phyloP scores from a whole-genome alignment of 108 stramenopile species.

The Conticribra guillardii region DNA sequence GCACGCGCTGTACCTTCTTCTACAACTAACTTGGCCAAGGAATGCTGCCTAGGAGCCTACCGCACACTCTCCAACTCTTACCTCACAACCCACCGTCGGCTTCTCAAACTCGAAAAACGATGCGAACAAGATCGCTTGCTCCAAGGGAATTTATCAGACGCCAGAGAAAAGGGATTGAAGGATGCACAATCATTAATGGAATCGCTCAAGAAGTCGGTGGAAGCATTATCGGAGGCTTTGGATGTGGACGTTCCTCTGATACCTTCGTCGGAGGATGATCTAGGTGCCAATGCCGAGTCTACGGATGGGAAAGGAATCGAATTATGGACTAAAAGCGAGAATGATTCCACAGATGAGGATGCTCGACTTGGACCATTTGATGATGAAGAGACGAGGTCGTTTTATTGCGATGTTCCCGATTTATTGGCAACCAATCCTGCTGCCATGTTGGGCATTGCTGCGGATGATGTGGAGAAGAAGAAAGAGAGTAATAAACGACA shows the following conservation, averaged over 20 bases:
- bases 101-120: slow-evolving; percentile 83
- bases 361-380: slow-evolving; percentile 85
- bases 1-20: slow-evolving; percentile 34
- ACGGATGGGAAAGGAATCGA: slow-evolving; percentile 66
- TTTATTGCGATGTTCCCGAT: slow-evolving; percentile 96
- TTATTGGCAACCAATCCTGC: slow-evolving; percentile 90
- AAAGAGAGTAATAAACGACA: slow-evolving; percentile 68
- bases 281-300: slow-evolving; percentile 45
- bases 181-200: slow-evolving; percentile 89
- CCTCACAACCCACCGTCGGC: slow-evolving; percentile 73
- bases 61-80: slow-evolving; percentile 69
- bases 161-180: slow-evolving; percentile 85
- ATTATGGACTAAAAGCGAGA: slow-evolving; percentile 80
- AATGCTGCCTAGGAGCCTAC: slow-evolving; percentile 77
- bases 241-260: slow-evolving; percentile 72
- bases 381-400: slow-evolving; percentile 87
- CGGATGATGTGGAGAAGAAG: slow-evolving; percentile 75
- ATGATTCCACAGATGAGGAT: slow-evolving; percentile 57
- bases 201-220: slow-evolving; percentile 76
- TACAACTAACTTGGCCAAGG: slow-evolving; percentile 29
- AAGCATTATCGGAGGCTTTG: slow-evolving; percentile 76
- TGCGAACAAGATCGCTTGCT: slow-evolving; percentile 90
- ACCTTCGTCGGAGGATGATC: slow-evolving; percentile 73
- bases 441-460: slow-evolving; percentile 79
- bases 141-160: slow-evolving; percentile 85